Evolutionary conservation across 805 yeast species (phyloP), one percentile per base, ranked within the genome.

Genomic region (Metschnikowia proteae): DNA sequence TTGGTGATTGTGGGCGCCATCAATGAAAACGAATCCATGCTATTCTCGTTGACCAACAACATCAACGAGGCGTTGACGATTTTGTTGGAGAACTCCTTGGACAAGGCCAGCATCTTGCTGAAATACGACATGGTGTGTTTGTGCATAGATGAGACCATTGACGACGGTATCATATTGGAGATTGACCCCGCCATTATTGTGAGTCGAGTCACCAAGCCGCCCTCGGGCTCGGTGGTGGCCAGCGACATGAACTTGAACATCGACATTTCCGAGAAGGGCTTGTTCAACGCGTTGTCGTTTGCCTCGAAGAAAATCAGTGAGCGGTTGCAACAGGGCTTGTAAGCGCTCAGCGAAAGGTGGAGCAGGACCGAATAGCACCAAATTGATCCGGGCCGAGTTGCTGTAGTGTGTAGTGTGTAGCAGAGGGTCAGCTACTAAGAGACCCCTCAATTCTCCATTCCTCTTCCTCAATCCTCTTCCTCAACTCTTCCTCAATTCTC

Each of bases 141-240:
- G 65, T 88, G 95, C 3, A 79, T 91, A 38, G 99, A 94, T 66
- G 98, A 94, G 69, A 79, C 95, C 7, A 75, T 94, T 43, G 99
- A 94, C 64, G 96, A 91, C 63, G 99, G 98, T 36, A 82, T 94
- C 54, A 82, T 94, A 48, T 76, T 94, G 57, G 97, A 94, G 66
- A 85, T 90, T 27, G 97, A 94, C 61, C 83, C 96, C 4, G 81
- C 85, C 32, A 82, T 88, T 37, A 87, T 94, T 58, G 91, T 92
- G 2, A 81, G 95, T 11, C 81, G 99, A 69, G 96, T 91, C 26
- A 87, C 98, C n/a, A 80, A 82, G 51, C 83, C 94, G 30, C 96
- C 97, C 40, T 68, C 59, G 30, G 55, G 55, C 23, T 52, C 62
- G n/a, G 57, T 55, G 45, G 60, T 57, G 38, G 52, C 81, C 31